Evolutionary conservation across 2,329 filamentous ascomycete species (phyloP).

Genomic region (Pseudovirgaria hyperparasitica): DNA sequence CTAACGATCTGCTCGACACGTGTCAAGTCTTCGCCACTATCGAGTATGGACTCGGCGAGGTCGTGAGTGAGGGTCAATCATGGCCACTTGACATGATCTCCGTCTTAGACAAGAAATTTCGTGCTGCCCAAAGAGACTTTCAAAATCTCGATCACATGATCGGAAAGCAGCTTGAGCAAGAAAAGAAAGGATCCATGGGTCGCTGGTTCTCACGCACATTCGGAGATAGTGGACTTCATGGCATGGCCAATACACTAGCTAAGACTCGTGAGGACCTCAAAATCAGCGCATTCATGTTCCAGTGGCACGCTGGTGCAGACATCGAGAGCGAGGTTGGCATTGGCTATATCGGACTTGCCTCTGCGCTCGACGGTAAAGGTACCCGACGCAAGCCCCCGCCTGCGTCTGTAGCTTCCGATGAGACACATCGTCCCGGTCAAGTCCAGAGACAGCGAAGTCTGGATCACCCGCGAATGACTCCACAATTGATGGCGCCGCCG

Average conservation of each 20-base stretch:
- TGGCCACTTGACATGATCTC: slow-evolving; percentile 27
- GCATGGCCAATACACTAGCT: slow-evolving; percentile 43
- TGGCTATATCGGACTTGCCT: slow-evolving; percentile 54
- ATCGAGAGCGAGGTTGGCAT: slow-evolving; percentile 50
- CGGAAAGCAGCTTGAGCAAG: slow-evolving; percentile 1
- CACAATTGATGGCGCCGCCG: not conserved
- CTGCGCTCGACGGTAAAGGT: slow-evolving; percentile 45
- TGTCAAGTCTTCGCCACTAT: slow-evolving; percentile 56
- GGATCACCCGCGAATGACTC: not conserved
- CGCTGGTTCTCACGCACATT: too few relatives aligned
- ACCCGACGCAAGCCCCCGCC: slow-evolving; percentile 14
- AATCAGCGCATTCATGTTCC: slow-evolving; percentile 52
- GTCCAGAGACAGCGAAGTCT: not conserved
- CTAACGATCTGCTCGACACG: slow-evolving; percentile 54
- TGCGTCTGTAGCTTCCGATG: slow-evolving; percentile 16
- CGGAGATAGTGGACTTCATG: slow-evolving; percentile 45
- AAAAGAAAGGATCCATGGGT: too few relatives aligned
- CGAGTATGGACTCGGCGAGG: slow-evolving; percentile 54
- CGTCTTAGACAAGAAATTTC: too few relatives aligned
- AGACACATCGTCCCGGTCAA: slow-evolving; percentile 3
- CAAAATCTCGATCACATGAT: too few relatives aligned
- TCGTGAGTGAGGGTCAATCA: too few relatives aligned
- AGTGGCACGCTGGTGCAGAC: slow-evolving; percentile 50
- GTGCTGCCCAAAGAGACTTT: too few relatives aligned
- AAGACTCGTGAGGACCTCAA: slow-evolving; percentile 49